Evolutionary conservation across 73 alveolate genomes (phyloP).

Genomic region (Diophrys sp.): DNA sequence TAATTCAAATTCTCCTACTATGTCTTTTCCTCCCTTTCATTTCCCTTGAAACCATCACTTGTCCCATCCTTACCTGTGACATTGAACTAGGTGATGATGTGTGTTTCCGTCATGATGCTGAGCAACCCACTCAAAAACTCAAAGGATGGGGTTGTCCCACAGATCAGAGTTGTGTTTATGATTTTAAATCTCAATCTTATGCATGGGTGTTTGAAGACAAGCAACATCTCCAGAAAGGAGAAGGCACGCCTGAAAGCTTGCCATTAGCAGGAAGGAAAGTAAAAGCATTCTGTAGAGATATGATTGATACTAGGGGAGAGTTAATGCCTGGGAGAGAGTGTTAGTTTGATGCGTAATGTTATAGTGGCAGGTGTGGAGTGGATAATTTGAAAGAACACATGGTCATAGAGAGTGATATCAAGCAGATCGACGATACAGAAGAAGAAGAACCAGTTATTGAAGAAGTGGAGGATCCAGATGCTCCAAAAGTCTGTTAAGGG

Average conservation of each 20-base stretch:
- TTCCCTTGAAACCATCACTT: background rate
- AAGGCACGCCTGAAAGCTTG: background rate
- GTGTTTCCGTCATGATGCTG: background rate
- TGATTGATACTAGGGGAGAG: too few relatives aligned
- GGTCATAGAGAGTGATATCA: too few relatives aligned
- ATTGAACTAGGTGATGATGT: background rate
- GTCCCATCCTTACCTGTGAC: background rate
- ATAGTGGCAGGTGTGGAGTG: background rate
- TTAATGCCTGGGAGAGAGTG: background rate
- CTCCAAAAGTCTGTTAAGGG: background rate
- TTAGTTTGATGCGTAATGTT: background rate
- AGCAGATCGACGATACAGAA: background rate
- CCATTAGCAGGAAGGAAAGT: background rate
- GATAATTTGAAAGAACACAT: too few relatives aligned
- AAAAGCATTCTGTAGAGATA: background rate
- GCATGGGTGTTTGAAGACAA: background rate
- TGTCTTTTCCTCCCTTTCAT: background rate
- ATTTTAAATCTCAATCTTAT: too few relatives aligned
- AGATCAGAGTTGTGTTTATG: background rate
- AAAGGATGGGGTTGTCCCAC: background rate
- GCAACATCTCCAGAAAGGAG: background rate
- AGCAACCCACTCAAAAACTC: background rate
- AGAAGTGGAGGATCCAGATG: background rate
- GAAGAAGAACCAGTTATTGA: background rate
- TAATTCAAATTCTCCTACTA: background rate